Percentiles rank a stretch among this genome's conserved stretches.
phyloP scores from a whole-genome alignment of 306 rosid species.

The Canavalia ensiformis region DNA sequence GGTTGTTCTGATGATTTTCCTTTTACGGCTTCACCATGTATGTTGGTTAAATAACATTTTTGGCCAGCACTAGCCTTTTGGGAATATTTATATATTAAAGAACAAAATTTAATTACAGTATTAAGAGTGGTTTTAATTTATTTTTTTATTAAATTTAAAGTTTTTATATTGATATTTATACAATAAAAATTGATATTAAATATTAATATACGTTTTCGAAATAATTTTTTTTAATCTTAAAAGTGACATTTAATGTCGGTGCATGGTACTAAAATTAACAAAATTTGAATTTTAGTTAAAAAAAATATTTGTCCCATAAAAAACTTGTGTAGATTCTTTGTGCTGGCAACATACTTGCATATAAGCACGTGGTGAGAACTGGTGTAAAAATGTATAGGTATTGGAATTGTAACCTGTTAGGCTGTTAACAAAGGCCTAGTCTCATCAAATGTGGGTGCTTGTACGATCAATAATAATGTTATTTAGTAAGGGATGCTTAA shows the following conservation, averaged over 20 bases:
- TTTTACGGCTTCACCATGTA: neutral
- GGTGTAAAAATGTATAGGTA: constrained; percentile 35
- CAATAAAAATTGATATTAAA: no score
- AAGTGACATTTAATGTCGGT: no score
- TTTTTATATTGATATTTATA: no score
- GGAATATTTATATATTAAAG: neutral
- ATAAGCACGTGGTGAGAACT: constrained; percentile 44
- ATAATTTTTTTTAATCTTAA: no score
- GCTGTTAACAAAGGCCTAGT: constrained; percentile 49
- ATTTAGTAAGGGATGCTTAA: no score
- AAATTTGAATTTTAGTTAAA: no score
- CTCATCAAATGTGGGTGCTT: constrained; percentile 48
- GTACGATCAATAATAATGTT: neutral
- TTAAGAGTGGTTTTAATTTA: no score
- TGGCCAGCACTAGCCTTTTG: neutral
- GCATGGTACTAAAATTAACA: no score
- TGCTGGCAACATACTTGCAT: neutral
- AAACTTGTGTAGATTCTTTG: constrained; percentile 5
- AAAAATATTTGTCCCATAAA: no score
- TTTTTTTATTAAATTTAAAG: no score
- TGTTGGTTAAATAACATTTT: neutral
- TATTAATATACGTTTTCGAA: no score
- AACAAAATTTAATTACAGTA: no score
- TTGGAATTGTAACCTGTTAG: constrained; percentile 41
- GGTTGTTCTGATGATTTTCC: neutral